phyloP scores from a whole-genome alignment of 352 stramenopile genomes.

The Phytophthora pini region DNA sequence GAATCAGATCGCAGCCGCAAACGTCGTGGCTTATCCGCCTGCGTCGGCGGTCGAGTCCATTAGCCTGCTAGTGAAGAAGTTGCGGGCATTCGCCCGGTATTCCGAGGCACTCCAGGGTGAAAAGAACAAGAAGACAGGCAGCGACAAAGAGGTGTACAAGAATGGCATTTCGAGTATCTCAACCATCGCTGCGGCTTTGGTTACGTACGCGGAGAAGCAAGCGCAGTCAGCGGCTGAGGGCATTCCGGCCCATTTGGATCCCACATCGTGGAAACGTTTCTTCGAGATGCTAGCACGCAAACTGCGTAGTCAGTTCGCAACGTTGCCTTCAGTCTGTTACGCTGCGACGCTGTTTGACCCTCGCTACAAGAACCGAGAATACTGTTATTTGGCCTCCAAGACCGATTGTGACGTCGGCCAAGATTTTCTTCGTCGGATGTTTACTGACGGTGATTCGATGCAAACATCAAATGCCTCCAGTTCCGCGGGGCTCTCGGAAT shows the following conservation, averaged over 20 bases:
- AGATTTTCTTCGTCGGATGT: constrained; percentile 60
- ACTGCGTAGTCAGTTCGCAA: constrained; percentile 61
- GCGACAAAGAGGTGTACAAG: constrained; percentile 81
- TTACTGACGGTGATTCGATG: constrained; percentile 43
- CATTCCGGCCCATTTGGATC: constrained; percentile 44
- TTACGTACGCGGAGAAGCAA: constrained; percentile 77
- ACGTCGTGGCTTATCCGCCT: constrained; percentile 52
- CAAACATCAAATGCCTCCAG: constrained; percentile 26
- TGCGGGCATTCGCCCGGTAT: constrained; percentile 78
- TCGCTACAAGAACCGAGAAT: constrained; percentile 84
- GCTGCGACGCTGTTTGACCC: constrained; percentile 80
- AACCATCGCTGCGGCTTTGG: constrained; percentile 72
- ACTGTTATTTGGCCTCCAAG: constrained; percentile 72
- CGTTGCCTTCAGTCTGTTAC: constrained; percentile 62
- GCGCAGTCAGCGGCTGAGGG: constrained; percentile 32
- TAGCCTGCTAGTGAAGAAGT: constrained; percentile 68
- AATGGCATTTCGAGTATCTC: constrained; percentile 78
- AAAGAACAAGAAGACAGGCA: constrained; percentile 74
- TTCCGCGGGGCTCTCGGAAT: constrained; percentile 17
- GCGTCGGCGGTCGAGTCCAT: constrained; percentile 59
- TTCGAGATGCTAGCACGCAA: constrained; percentile 62
- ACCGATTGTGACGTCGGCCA: constrained; percentile 63
- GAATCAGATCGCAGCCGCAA: constrained; percentile 65
- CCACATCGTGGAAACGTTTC: constrained; percentile 64
- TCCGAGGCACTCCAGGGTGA: constrained; percentile 76